Evolutionary conservation across 2,329 filamentous ascomycete species (phyloP).

Genomic region (Colletotrichum lindemuthianum): DNA sequence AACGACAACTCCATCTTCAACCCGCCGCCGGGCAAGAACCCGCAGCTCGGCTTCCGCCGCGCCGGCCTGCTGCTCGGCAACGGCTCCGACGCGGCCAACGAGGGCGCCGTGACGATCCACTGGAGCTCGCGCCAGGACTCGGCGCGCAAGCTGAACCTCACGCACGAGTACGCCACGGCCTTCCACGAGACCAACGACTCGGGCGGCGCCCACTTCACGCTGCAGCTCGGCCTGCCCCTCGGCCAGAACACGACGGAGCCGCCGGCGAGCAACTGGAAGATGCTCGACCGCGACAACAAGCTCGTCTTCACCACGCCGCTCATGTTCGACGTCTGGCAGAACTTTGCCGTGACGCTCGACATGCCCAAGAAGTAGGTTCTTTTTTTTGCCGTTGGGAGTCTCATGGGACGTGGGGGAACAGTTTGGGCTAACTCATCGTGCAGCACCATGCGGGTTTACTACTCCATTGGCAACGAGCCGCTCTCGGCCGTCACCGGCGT

Average conservation of each 20-base stretch:
- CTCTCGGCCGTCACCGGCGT: constrained; percentile 58
- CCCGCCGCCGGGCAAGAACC: constrained; percentile 52
- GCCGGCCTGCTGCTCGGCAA: constrained; percentile 52
- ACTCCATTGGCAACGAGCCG: constrained; percentile 57
- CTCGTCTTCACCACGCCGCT: constrained; percentile 63
- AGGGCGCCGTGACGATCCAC: constrained; percentile 69
- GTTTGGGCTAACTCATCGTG: background rate
- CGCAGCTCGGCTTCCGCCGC: constrained; percentile 58
- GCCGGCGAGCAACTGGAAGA: constrained; percentile 53
- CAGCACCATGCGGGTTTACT: constrained; percentile 66
- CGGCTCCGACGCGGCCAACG: constrained; percentile 59
- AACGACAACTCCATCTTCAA: constrained; percentile 68
- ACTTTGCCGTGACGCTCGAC: constrained; percentile 69
- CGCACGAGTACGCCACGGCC: constrained; percentile 68
- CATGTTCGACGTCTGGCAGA: constrained; percentile 62
- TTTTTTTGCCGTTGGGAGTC: too few species aligned
- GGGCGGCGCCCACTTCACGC: constrained; percentile 60
- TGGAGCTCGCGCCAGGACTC: constrained; percentile 66
- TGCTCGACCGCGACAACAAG: constrained; percentile 58
- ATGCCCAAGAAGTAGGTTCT: constrained; percentile 62
- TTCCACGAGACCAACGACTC: constrained; percentile 59
- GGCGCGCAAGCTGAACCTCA: constrained; percentile 63
- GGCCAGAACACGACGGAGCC: constrained; percentile 43
- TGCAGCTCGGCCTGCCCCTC: constrained; percentile 65
- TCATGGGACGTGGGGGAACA: too few species aligned